Base-by-base conservation (phyloP, 768 basidiomycete species). In the Collybia mongolica region DNA sequence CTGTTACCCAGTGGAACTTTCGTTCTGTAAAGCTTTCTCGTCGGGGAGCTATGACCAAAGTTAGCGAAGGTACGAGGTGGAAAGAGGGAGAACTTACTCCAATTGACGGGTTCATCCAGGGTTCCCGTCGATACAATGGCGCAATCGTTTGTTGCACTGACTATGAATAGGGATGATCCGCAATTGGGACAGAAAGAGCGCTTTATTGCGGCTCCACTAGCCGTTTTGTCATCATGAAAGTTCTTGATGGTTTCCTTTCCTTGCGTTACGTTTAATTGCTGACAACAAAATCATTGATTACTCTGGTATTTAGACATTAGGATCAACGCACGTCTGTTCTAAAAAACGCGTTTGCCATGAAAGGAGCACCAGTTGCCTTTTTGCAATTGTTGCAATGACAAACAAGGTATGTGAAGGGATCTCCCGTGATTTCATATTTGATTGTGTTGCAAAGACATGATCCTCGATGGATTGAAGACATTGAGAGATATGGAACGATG, bases 331-430 rank as follows among this genome's bases (percentile, higher is more conserved):
- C 74, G 54, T 71, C 52, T 14, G 48, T 53, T 28, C 61, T 58
- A 52, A 72, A 74, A 48, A 72, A 68, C 5, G 59, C 58, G 39
- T 72, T 73, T 38, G 69, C 61, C 67, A 73, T 66, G 50, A 73
- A 73, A 15, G 70, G 70, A n/a, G 68, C 61, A 5, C 74, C 73
- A 15, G 67, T 71, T 17, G 68, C 63, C 57, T 74, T 74, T 58
- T 65, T 68, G 55, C 74, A 75, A 41, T 75, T 72, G n/a, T 47
- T 48, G 54, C 74, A 76, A 55, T 76, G 71, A 54, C 74, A 76
- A 1, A 74, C 63, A n/a, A 66, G 59, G 49, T 70, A 71, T 1
- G 65, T 60, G 45, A 71, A 35, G 2, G 73, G 74, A 26, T 70
- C 67, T 1, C 70, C 73, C 14, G 52, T 58, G 5, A 73, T 50